A percentile compares a stretch with the other conserved stretches of the same genome.
These are phyloP conservation scores for Oidium heveae DNA, from an alignment of 2,329 filamentous ascomycete species.

Conservation along the genomic window DNA sequence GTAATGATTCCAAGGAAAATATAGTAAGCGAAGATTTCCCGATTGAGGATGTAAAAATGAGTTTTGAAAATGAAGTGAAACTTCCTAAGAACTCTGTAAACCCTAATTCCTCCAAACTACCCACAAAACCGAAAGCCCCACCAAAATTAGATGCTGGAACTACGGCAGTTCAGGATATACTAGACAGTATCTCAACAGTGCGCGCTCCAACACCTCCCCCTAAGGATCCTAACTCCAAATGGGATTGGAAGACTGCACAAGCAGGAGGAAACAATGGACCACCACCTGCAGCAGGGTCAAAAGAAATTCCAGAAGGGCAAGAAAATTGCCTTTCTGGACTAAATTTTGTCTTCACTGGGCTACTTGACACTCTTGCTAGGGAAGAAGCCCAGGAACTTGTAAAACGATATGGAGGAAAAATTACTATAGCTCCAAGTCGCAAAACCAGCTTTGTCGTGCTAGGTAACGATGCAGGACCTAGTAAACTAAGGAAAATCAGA, in stretches of 20 bases:
- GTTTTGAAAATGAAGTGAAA: slow-evolving; percentile 26
- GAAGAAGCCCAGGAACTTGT: slow-evolving; percentile 70
- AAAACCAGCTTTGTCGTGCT: slow-evolving; percentile 90
- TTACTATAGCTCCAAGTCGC: slow-evolving; percentile 60
- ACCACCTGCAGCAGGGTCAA: slow-evolving; percentile 34
- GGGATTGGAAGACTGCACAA: slow-evolving; percentile 44
- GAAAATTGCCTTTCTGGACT: slow-evolving; percentile 79
- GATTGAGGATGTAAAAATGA: too few species aligned
- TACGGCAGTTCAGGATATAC: slow-evolving; percentile 53
- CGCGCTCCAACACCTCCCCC: slow-evolving; percentile 63
- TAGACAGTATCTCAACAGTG: slow-evolving; percentile 67
- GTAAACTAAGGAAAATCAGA: slow-evolving; percentile 69
- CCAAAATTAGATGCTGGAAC: slow-evolving; percentile 42
- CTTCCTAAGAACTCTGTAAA: slow-evolving; percentile 26
- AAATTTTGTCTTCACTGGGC: slow-evolving; percentile 84
- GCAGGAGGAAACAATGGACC: slow-evolving; percentile 31
- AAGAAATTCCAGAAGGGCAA: slow-evolving; percentile 55
- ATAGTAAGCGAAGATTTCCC: too few species aligned
- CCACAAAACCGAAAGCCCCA: slow-evolving; percentile 14
- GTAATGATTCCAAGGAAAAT: too few species aligned
- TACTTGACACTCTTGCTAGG: slow-evolving; percentile 54
- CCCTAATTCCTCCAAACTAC: slow-evolving; percentile 12
- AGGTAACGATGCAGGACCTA: slow-evolving; percentile 74
- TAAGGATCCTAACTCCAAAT: slow-evolving; percentile 45
- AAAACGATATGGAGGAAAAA: slow-evolving; percentile 83